A percentile compares a stretch with the other conserved stretches of the same genome.
Conservation (phyloP, 1,139 yeast species). For the Kodamaea ohmeri region DNA sequence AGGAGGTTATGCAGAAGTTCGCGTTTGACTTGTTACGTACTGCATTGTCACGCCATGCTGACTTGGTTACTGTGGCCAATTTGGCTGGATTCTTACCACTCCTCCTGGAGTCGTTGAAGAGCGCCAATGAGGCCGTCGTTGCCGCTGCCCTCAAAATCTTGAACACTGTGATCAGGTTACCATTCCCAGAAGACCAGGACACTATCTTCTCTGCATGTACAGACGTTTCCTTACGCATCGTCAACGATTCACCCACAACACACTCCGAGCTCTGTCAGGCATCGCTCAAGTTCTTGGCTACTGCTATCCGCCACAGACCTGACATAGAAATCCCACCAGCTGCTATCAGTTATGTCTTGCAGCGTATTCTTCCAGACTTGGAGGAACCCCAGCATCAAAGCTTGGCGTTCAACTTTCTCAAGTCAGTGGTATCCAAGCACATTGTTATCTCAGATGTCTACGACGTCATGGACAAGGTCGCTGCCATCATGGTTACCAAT, state of each 20-base stretch:
- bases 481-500: constrained; percentile 86
- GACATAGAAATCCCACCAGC: constrained; percentile 66
- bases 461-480: constrained; percentile 79
- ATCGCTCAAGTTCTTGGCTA: constrained; percentile 69
- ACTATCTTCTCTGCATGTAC: constrained; percentile 57
- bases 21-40: constrained; percentile 75
- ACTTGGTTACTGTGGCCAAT: constrained; percentile 57
- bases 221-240: constrained; percentile 59
- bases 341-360: constrained; percentile 72
- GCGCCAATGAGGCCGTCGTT: constrained; percentile 74
- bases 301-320: constrained; percentile 67
- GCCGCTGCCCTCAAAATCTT: constrained; percentile 67
- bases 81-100: constrained; percentile 75
- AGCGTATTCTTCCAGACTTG: constrained; percentile 80
- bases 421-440: constrained; percentile 70
- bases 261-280: constrained; percentile 82
- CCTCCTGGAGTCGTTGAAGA: constrained; percentile 55
- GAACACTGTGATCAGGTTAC: constrained; percentile 57
- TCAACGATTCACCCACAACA: constrained; percentile 76
- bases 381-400: constrained; percentile 91
- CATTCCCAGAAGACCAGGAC: constrained; percentile 56
- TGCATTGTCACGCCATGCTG: constrained; percentile 60
- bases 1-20: constrained; percentile 67
- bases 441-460: constrained; percentile 84
- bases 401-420: constrained; percentile 78